Conservation (phyloP, 2,329 filamentous ascomycete genomes). For the Aspergillus cejpii region DNA sequence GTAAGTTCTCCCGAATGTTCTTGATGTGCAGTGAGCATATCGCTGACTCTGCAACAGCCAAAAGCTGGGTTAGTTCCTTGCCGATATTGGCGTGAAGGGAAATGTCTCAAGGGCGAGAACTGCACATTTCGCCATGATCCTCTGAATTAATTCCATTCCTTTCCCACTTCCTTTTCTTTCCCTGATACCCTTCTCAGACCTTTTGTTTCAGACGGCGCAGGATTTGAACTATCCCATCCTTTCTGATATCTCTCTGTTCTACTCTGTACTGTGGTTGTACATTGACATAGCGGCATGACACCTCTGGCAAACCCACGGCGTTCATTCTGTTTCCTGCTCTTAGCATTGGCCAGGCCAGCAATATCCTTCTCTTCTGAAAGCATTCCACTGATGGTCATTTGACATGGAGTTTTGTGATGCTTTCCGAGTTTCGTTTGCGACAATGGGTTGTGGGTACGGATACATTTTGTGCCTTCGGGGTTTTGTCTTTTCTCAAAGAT, state of each 20-base stretch:
- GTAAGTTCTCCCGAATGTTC: conserved; percentile 19
- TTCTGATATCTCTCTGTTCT: background rate
- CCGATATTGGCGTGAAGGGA: conserved; percentile 49
- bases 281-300: background rate
- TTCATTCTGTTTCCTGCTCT: background rate
- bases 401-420: background rate
- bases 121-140: conserved; percentile 48
- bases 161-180: conserved; percentile 2
- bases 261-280: background rate
- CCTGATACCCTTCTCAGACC: conserved; percentile 14
- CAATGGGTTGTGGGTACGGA: background rate
- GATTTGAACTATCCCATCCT: background rate
- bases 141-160: conserved; percentile 8
- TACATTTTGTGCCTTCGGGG: no score
- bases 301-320: background rate
- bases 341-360: background rate
- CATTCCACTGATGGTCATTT: background rate
- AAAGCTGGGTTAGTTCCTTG: conserved; percentile 45
- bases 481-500: background rate
- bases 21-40: background rate
- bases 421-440: background rate
- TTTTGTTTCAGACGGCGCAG: conserved; percentile 3
- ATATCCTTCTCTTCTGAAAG: background rate
- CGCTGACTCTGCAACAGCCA: conserved; percentile 26
- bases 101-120: conserved; percentile 48